Evolutionary conservation across 169 alveolate genomes (phyloP).

Genomic region (Plasmodium gonderi): DNA sequence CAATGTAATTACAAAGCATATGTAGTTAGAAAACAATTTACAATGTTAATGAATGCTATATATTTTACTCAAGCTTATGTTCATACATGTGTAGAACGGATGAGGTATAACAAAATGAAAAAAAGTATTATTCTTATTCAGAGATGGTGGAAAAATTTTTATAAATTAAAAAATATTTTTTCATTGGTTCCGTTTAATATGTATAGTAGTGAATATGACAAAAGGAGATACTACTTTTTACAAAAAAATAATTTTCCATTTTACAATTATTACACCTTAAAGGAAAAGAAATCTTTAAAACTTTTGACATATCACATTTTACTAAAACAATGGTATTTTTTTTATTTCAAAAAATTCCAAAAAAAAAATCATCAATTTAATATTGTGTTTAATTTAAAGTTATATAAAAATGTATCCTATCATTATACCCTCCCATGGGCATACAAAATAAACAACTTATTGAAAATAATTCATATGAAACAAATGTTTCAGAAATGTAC

Average conservation of each 20-base stretch:
- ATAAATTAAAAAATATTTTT: conserved; percentile 37
- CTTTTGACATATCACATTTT: conserved; percentile 64
- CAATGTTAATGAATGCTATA: conserved; percentile 39
- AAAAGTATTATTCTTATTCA: conserved; percentile 47
- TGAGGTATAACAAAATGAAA: conserved; percentile 31
- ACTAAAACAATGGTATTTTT: conserved; percentile 74
- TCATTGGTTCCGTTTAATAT: conserved; percentile 21
- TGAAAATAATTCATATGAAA: conserved; percentile 64
- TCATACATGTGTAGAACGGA: conserved; percentile 42
- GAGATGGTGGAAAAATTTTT: conserved; percentile 68
- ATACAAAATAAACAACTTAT: conserved; percentile 50
- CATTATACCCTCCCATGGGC: conserved; percentile 75
- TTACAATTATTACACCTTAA: conserved; percentile 64
- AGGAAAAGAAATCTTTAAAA: conserved; percentile 66
- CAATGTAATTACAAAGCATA: conserved; percentile 62
- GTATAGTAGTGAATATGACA: conserved; percentile 48
- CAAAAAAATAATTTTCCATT: conserved; percentile 59
- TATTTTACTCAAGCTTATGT: conserved; percentile 74
- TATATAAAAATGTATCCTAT: conserved; percentile 62
- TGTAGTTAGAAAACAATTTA: conserved; percentile 60
- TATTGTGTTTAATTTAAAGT: conserved; percentile 69
- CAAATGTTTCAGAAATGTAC: conserved; percentile 64
- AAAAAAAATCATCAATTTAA: conserved; percentile 72
- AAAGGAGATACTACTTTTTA: conserved; percentile 51
- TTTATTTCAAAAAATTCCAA: conserved; percentile 64